Percentiles rank a stretch among this genome's conserved stretches.
These are phyloP conservation scores for Hygrophila difformis DNA, from an alignment of 257 asterid species.

Conservation along the genomic window DNA sequence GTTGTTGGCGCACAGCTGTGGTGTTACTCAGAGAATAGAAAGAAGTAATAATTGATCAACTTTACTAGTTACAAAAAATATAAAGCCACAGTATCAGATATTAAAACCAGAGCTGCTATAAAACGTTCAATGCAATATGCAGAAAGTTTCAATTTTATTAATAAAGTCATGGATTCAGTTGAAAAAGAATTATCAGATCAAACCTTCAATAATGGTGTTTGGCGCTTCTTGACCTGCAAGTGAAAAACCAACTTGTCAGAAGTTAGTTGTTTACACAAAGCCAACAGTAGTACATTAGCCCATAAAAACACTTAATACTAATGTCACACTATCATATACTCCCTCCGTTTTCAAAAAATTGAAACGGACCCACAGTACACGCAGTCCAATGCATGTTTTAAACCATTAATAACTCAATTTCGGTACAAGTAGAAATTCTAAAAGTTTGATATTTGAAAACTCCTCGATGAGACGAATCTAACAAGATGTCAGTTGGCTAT, in stretches of 20 bases:
- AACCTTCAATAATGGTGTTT: constrained; percentile 68
- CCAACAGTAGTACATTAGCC: background rate
- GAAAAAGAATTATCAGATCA: constrained; percentile 11
- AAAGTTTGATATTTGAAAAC: too few relatives aligned
- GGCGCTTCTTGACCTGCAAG: constrained; percentile 63
- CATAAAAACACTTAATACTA: background rate
- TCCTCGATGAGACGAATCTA: too few relatives aligned
- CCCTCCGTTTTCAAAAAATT: too few relatives aligned
- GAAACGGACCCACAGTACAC: too few relatives aligned
- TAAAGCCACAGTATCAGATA: background rate
- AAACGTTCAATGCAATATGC: background rate
- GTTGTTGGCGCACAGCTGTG: too few relatives aligned
- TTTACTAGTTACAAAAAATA: background rate
- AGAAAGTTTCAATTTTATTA: background rate
- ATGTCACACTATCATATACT: background rate
- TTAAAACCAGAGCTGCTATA: background rate
- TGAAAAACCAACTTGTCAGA: constrained; percentile 11
- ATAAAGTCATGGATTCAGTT: background rate
- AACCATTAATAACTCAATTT: too few relatives aligned
- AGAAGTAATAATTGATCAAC: background rate
- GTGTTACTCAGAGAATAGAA: background rate
- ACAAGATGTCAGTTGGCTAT: too few relatives aligned
- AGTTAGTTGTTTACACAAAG: constrained; percentile 7
- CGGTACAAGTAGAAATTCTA: too few relatives aligned
- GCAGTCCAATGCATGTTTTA: too few relatives aligned